Conservation (phyloP, 2,329 filamentous ascomycete species). For the Penicillium aurantiogriseum region DNA sequence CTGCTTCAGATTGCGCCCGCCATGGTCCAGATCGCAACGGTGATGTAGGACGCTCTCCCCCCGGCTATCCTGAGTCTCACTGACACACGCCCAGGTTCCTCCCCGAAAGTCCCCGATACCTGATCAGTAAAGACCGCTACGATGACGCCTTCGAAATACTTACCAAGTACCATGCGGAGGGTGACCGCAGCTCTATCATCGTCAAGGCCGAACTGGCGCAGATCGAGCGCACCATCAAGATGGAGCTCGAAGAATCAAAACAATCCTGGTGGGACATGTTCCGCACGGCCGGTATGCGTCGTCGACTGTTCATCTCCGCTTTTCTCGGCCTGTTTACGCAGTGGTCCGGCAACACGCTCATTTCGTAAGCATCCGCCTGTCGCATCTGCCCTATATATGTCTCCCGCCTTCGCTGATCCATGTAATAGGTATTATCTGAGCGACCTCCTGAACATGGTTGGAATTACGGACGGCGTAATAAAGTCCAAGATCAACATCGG, state of each 20-base stretch:
- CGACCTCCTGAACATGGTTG: slow-evolving; percentile 40
- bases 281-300: slow-evolving; percentile 32
- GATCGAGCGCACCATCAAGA: slow-evolving; percentile 57
- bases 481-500: slow-evolving; percentile 44
- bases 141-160: slow-evolving; percentile 32
- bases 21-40: slow-evolving; percentile 26
- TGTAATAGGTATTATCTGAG: slow-evolving; percentile 28
- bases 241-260: slow-evolving; percentile 50
- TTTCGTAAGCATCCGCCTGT: slow-evolving; percentile 15
- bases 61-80: neutral
- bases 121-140: slow-evolving; percentile 28
- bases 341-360: slow-evolving; percentile 41
- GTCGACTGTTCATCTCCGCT: slow-evolving; percentile 30
- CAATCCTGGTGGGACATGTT: slow-evolving; percentile 32
- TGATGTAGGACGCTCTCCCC: slow-evolving; percentile 20
- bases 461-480: slow-evolving; percentile 35
- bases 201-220: slow-evolving; percentile 61
- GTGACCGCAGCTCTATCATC: slow-evolving; percentile 50
- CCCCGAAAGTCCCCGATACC: slow-evolving; percentile 28
- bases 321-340: slow-evolving; percentile 41
- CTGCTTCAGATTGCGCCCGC: slow-evolving; percentile 42
- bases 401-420: slow-evolving; percentile 22
- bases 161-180: slow-evolving; percentile 52
- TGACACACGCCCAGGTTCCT: slow-evolving; percentile 21
- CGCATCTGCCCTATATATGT: neutral